Percentiles rank a stretch among this genome's conserved stretches.
Evolutionary conservation across 1,139 yeast species (phyloP).

Genomic region (Kluyveromyces sp.): DNA sequence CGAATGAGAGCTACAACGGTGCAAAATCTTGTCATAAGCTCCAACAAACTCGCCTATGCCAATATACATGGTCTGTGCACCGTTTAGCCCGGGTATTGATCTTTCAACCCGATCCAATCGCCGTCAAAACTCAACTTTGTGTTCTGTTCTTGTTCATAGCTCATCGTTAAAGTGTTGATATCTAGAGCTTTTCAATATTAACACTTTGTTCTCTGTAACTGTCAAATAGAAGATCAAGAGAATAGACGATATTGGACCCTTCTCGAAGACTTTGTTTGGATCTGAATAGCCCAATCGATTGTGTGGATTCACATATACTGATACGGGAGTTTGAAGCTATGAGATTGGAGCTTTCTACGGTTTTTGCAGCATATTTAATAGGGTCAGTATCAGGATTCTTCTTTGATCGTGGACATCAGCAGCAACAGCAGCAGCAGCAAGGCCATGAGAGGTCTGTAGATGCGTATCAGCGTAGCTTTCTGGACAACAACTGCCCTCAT

Average conservation of each 20-base stretch:
- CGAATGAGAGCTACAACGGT: conserved; percentile 70
- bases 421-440: conserved; percentile 33
- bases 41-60: conserved; percentile 52
- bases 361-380: not conserved
- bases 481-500: conserved; percentile 46
- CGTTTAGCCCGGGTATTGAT: not conserved
- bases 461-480: conserved; percentile 35
- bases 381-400: conserved; percentile 9
- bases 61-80: conserved; percentile 46
- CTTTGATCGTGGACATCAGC: conserved; percentile 15
- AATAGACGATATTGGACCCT: no score
- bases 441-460: conserved; percentile 33
- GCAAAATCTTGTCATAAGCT: conserved; percentile 54
- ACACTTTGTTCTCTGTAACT: not conserved
- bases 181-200: not conserved
- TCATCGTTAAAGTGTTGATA: not conserved
- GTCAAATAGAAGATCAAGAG: no score
- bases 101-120: no score
- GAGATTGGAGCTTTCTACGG: not conserved
- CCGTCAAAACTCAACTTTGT: not conserved
- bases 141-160: not conserved
- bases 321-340: not conserved
- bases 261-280: no score
- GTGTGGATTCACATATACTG: no score
- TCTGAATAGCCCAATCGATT: no score